phyloP scores from a whole-genome alignment of 345 rosid species.

The Pelargonium nanum region DNA sequence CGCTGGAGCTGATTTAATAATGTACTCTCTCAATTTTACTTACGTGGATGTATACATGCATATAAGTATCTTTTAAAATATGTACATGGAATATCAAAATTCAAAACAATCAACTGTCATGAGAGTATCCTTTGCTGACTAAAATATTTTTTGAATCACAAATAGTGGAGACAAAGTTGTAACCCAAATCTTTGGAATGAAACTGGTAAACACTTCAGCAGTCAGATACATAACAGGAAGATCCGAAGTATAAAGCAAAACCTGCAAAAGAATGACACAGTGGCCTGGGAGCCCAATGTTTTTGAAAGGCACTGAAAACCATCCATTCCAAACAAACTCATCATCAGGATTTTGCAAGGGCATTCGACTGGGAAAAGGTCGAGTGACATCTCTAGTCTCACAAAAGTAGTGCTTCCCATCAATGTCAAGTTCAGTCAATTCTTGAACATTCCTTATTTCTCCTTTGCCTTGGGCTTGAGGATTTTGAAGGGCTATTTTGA shows the following conservation, averaged over 20 bases:
- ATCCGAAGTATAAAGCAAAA: slow-evolving; percentile 28
- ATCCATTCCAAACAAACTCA: slow-evolving; percentile 92
- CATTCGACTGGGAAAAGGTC: slow-evolving; percentile 84
- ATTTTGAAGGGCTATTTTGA: slow-evolving; percentile 64
- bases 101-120: not conserved
- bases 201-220: not conserved
- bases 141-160: not conserved
- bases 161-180: not conserved
- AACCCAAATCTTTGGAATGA: not conserved
- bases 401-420: slow-evolving; percentile 95
- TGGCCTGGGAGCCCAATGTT: slow-evolving; percentile 53
- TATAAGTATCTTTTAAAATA: too few species aligned
- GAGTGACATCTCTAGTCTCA: slow-evolving; percentile 77
- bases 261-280: slow-evolving; percentile 92
- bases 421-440: slow-evolving; percentile 78
- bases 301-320: slow-evolving; percentile 71
- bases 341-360: slow-evolving; percentile 63
- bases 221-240: slow-evolving; percentile 15
- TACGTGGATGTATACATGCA: not conserved
- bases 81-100: not conserved
- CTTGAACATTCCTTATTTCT: slow-evolving; percentile 72
- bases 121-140: not conserved
- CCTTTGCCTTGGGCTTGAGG: slow-evolving; percentile 87
- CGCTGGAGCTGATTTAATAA: not conserved
- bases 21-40: not conserved